These are phyloP conservation scores for Pseudogymnoascus sp. DNA, from an alignment of 2,329 filamentous ascomycete genomes.

Conservation along the genomic window DNA sequence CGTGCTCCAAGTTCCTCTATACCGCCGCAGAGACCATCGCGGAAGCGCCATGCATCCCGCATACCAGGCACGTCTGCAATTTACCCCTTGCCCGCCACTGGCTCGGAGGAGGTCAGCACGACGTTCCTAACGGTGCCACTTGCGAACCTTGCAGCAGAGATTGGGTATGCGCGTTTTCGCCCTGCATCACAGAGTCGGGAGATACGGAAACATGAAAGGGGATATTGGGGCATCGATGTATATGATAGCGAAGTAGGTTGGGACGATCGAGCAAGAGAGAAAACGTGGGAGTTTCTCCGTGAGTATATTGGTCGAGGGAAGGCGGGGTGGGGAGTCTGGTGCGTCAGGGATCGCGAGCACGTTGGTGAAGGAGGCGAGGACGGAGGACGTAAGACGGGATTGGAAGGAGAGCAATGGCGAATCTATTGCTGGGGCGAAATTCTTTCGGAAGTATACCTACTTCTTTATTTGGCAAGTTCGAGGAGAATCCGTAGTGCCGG, in stretches of 20 bases:
- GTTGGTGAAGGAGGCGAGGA: background rate
- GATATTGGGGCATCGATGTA: slow-evolving; percentile 65
- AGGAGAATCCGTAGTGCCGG: slow-evolving; percentile 53
- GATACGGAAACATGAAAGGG: slow-evolving; percentile 60
- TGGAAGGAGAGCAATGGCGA: slow-evolving; percentile 27
- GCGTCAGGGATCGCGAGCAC: slow-evolving; percentile 31
- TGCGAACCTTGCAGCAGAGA: slow-evolving; percentile 45
- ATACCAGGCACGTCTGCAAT: slow-evolving; percentile 36
- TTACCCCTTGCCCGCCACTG: slow-evolving; percentile 47
- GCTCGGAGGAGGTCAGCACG: slow-evolving; percentile 41
- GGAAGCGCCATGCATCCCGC: background rate
- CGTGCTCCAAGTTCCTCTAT: background rate
- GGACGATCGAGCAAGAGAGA: slow-evolving; percentile 41
- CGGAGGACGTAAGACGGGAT: background rate
- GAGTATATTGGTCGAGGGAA: slow-evolving; percentile 53
- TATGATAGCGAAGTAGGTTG: slow-evolving; percentile 42
- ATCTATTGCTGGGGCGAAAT: slow-evolving; percentile 76
- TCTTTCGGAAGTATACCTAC: slow-evolving; percentile 64
- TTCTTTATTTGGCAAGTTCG: slow-evolving; percentile 67
- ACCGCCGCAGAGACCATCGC: slow-evolving; percentile 23
- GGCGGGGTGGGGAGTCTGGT: slow-evolving; percentile 64
- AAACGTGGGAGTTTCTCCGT: slow-evolving; percentile 57
- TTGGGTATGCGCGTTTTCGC: slow-evolving; percentile 48
- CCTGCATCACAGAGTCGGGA: slow-evolving; percentile 44
- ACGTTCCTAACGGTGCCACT: slow-evolving; percentile 54